These are phyloP conservation scores for Pisolithus tinctorius DNA, from an alignment of 768 basidiomycete genomes.

Conservation along the genomic window DNA sequence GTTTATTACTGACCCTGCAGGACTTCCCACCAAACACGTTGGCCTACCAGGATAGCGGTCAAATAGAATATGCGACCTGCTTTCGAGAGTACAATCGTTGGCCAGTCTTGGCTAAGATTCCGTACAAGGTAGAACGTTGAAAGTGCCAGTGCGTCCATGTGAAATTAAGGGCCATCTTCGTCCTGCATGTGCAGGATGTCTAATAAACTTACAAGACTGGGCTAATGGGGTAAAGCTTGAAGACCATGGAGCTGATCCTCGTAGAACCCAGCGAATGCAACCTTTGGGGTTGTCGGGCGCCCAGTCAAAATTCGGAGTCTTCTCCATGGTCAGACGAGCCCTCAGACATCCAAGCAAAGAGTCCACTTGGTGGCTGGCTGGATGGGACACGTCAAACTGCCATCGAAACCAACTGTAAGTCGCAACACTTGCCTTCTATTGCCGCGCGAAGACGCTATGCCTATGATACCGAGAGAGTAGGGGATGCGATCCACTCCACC, in stretches of 20 bases:
- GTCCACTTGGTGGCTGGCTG: slow-evolving; percentile 80
- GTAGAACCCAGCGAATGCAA: slow-evolving; percentile 77
- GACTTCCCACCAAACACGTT: too few relatives aligned
- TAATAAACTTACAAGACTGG: not conserved
- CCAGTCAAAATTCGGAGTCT: slow-evolving; percentile 64
- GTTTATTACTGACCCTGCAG: too few relatives aligned
- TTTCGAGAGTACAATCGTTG: too few relatives aligned
- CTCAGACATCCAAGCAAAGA: slow-evolving; percentile 73
- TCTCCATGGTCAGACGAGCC: slow-evolving; percentile 56
- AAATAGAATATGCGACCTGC: too few relatives aligned
- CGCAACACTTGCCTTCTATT: slow-evolving; percentile 50
- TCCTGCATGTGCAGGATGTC: too few relatives aligned
- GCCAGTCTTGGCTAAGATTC: too few relatives aligned
- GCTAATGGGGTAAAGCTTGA: not conserved
- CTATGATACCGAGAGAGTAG: slow-evolving; percentile 70
- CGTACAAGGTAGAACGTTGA: too few relatives aligned
- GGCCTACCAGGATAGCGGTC: too few relatives aligned
- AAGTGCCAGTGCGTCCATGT: too few relatives aligned
- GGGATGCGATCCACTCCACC: slow-evolving; percentile 64
- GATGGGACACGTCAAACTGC: slow-evolving; percentile 9
- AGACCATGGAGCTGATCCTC: slow-evolving; percentile 58
- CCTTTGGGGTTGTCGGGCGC: slow-evolving; percentile 49
- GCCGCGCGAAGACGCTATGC: slow-evolving; percentile 69
- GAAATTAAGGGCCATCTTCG: too few relatives aligned
- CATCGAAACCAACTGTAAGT: not conserved